Evolutionary conservation across 257 asterid species (phyloP).

Genomic region (Agastache rugosa): DNA sequence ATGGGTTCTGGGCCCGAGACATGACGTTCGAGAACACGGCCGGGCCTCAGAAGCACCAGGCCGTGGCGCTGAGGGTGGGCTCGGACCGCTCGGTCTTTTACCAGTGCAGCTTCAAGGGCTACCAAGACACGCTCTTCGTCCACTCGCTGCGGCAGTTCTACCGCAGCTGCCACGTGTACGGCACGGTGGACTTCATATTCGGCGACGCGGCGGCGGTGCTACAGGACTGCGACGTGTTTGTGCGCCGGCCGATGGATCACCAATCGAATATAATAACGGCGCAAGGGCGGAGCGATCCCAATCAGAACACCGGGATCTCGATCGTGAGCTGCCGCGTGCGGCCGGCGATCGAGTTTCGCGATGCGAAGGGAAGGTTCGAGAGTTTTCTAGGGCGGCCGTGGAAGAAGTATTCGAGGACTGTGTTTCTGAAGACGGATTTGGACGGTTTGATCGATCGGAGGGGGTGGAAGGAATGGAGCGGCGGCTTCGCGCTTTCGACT

Average conservation of each 20-base stretch:
- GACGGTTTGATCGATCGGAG: slow-evolving; percentile 57
- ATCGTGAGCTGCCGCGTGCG: slow-evolving; percentile 53
- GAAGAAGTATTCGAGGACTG: slow-evolving; percentile 65
- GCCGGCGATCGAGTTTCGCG: slow-evolving; percentile 46
- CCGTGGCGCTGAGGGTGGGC: slow-evolving; percentile 63
- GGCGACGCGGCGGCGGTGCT: slow-evolving; percentile 66
- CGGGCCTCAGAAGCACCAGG: slow-evolving; percentile 68
- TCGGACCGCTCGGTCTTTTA: slow-evolving; percentile 64
- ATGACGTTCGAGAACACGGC: slow-evolving; percentile 78
- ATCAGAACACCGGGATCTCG: slow-evolving; percentile 67
- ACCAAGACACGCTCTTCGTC: slow-evolving; percentile 71
- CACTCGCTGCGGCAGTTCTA: slow-evolving; percentile 70
- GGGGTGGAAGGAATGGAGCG: slow-evolving; percentile 74
- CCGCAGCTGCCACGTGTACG: slow-evolving; percentile 67
- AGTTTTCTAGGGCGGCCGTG: slow-evolving; percentile 76
- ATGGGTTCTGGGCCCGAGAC: slow-evolving; percentile 82
- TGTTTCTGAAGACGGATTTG: slow-evolving; percentile 54
- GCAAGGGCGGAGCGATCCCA: slow-evolving; percentile 58
- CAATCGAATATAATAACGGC: slow-evolving; percentile 73
- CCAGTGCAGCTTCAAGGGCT: slow-evolving; percentile 70
- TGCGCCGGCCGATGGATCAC: slow-evolving; percentile 57
- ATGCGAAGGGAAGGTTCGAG: slow-evolving; percentile 39
- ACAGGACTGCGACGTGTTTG: slow-evolving; percentile 63
- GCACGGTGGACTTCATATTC: slow-evolving; percentile 73
- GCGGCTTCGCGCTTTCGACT: slow-evolving; percentile 63